Percentiles rank a stretch among this genome's conserved stretches.
phyloP scores from a whole-genome alignment of 2,329 filamentous ascomycete genomes.

The Alternaria arbusti region DNA sequence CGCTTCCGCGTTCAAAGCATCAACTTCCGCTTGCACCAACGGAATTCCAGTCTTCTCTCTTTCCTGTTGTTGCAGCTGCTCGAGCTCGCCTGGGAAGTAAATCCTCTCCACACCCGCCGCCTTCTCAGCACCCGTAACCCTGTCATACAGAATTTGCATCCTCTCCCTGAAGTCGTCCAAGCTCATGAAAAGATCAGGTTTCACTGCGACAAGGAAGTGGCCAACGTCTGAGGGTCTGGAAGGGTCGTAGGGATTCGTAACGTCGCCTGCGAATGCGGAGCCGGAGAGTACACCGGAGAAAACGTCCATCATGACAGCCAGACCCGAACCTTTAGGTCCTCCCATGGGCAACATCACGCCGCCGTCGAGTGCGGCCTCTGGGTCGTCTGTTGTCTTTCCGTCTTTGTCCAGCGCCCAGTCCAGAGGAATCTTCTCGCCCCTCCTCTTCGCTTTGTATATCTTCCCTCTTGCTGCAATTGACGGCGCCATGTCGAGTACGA shows the following conservation, averaged over 20 bases:
- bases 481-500: constrained; percentile 77
- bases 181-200: constrained; percentile 76
- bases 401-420: constrained; percentile 79
- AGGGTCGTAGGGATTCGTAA: constrained; percentile 77
- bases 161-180: constrained; percentile 71
- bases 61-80: constrained; percentile 22
- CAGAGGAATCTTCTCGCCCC: constrained; percentile 70
- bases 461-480: constrained; percentile 72
- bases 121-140: constrained; percentile 60
- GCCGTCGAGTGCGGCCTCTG: constrained; percentile 67
- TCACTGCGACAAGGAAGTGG: constrained; percentile 70
- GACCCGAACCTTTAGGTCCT: constrained; percentile 78
- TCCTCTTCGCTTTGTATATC: constrained; percentile 71
- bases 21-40: constrained; percentile 56
- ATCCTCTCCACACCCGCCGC: constrained; percentile 62
- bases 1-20: constrained; percentile 58
- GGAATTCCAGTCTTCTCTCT: constrained; percentile 55
- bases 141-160: constrained; percentile 64
- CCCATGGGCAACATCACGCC: constrained; percentile 84
- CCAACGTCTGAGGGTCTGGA: constrained; percentile 72
- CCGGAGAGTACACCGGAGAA: constrained; percentile 82
- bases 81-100: constrained; percentile 59
- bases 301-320: constrained; percentile 88
- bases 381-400: constrained; percentile 72
- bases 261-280: constrained; percentile 77